A percentile compares a stretch with the other conserved stretches of the same genome.
Evolutionary conservation across 108 stramenopile species (phyloP).

Genomic region (Nitzschia sp.): DNA sequence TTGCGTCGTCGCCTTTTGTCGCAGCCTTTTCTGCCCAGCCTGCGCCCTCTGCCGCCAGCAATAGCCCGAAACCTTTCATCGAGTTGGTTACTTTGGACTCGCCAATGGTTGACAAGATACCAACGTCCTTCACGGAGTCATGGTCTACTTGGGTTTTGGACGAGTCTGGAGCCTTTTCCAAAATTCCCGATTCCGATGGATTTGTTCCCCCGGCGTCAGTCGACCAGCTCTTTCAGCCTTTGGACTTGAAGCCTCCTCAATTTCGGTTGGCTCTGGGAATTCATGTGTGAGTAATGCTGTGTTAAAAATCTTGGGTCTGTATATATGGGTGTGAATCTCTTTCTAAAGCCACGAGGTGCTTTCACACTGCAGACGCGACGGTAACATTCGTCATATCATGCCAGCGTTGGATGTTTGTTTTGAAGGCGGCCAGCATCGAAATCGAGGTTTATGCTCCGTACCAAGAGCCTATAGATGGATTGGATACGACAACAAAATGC

Average conservation of each 20-base stretch:
- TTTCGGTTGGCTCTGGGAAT: constrained; percentile 35
- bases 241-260: constrained; percentile 36
- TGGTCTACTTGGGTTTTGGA: constrained; percentile 39
- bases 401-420: constrained; percentile 39
- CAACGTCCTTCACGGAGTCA: not conserved
- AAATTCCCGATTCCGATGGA: constrained; percentile 28
- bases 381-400: constrained; percentile 38
- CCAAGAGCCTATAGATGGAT: constrained; percentile 41
- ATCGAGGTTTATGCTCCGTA: constrained; percentile 41
- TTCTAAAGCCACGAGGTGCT: too few relatives aligned
- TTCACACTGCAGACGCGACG: constrained; percentile 22
- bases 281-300: constrained; percentile 27
- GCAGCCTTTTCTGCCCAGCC: not conserved
- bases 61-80: not conserved
- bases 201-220: constrained; percentile 34
- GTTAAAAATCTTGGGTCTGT: not conserved
- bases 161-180: not conserved
- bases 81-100: not conserved
- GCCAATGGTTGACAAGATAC: not conserved
- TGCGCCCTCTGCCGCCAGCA: not conserved
- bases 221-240: constrained; percentile 33
- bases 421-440: constrained; percentile 22
- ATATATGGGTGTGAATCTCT: not conserved
- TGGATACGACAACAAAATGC: constrained; percentile 6
- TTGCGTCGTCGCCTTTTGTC: too few relatives aligned